phyloP scores from a whole-genome alignment of 169 alveolate genomes.

The Babesia ovis region DNA sequence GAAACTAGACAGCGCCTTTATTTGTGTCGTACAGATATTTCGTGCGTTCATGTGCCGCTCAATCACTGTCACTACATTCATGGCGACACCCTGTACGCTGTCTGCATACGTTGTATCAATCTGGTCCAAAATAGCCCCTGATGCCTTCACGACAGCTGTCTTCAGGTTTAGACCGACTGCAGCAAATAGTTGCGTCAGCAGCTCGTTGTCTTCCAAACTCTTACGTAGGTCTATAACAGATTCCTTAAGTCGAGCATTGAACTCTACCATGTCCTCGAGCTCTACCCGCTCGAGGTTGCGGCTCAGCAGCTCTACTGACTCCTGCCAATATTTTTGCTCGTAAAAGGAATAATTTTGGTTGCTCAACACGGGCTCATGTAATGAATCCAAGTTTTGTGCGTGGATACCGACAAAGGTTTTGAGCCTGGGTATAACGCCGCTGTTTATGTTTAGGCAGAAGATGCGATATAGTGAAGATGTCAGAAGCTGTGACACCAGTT shows the following conservation, averaged over 20 bases:
- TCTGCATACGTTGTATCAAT: neutral
- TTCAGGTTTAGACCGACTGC: conserved; percentile 1
- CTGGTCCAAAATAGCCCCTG: neutral
- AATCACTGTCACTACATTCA: neutral
- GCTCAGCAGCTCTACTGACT: neutral
- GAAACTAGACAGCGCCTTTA: conserved; percentile 10
- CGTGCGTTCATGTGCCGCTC: conserved; percentile 21
- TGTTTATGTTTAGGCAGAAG: conserved; percentile 13
- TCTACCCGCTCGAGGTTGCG: conserved; percentile 25
- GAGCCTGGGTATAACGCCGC: neutral
- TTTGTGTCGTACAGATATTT: conserved; percentile 15
- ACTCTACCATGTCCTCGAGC: conserved; percentile 11
- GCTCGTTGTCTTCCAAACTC: neutral
- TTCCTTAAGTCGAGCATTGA: neutral
- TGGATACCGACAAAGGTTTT: neutral
- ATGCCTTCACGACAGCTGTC: neutral
- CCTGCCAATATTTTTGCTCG: conserved; percentile 9
- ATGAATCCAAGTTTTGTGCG: neutral
- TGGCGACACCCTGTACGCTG: neutral
- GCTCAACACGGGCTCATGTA: neutral
- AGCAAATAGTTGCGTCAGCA: neutral
- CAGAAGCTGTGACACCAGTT: conserved; percentile 8
- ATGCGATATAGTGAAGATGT: conserved; percentile 16
- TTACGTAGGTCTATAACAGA: neutral
- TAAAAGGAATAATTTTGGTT: neutral